Evolutionary conservation across 306 rosid species (phyloP).

Genomic region (Macrotyloma uniflorum): DNA sequence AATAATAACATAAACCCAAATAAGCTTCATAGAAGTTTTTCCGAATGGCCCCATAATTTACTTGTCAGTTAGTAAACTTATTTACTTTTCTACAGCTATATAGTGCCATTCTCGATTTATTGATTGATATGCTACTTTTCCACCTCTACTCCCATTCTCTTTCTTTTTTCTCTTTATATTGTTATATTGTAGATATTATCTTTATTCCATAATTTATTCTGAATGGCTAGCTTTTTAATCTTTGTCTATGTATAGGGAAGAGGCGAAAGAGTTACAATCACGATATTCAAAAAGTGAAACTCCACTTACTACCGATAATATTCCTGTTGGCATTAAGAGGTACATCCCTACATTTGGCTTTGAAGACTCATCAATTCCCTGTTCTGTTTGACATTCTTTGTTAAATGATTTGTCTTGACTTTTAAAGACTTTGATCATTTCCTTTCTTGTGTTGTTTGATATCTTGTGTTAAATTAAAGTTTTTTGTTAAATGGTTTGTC

Average conservation of each 20-base stretch:
- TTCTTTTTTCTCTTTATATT: not conserved
- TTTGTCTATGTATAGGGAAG: constrained; percentile 55
- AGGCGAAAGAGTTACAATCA: constrained; percentile 66
- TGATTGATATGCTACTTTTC: not conserved
- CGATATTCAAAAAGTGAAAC: constrained; percentile 31
- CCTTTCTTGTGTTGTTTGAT: constrained; percentile 21
- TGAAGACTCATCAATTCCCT: not conserved
- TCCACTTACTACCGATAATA: constrained; percentile 42
- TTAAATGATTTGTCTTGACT: not conserved
- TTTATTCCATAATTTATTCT: constrained; percentile 21
- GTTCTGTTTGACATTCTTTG: constrained; percentile 6
- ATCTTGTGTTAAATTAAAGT: not conserved
- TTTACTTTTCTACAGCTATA: not conserved
- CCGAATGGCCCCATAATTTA: too few relatives aligned
- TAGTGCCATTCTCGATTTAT: not conserved
- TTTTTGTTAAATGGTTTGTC: not conserved
- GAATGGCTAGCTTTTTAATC: constrained; percentile 8
- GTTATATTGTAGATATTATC: not conserved
- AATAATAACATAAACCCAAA: not conserved
- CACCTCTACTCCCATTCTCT: not conserved
- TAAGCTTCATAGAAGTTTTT: not conserved
- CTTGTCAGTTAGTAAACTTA: not conserved
- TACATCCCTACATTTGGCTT: constrained; percentile 30
- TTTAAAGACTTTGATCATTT: not conserved
- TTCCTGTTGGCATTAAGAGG: constrained; percentile 64